Evolutionary conservation across 192 early-diverging fungal genomes (phyloP).

Genomic region (Coemansia sp.): DNA sequence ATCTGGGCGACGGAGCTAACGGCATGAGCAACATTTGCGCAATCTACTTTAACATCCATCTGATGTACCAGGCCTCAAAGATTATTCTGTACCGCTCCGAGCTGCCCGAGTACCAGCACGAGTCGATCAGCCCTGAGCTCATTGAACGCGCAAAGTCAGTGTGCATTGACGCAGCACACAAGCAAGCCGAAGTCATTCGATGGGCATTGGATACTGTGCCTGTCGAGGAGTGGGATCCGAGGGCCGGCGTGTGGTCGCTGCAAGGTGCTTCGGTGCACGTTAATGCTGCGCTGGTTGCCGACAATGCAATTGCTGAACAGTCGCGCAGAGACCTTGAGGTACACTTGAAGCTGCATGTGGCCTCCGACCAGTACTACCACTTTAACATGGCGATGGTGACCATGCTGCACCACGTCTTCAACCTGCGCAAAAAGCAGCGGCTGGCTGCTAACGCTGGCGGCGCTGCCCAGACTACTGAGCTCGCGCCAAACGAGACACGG

Average conservation of each 20-base stretch:
- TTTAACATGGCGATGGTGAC: slow-evolving; percentile 55
- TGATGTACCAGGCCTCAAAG: slow-evolving; percentile 50
- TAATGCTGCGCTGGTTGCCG: slow-evolving; percentile 37
- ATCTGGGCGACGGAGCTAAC: slow-evolving; percentile 10
- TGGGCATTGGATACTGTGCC: slow-evolving; percentile 48
- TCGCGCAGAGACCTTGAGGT: slow-evolving; percentile 49
- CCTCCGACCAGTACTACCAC: slow-evolving; percentile 52
- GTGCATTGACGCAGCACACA: slow-evolving; percentile 49
- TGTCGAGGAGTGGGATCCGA: slow-evolving; percentile 51
- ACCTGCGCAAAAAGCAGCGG: slow-evolving; percentile 47
- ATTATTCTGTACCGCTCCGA: slow-evolving; percentile 54
- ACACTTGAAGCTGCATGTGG: slow-evolving; percentile 48
- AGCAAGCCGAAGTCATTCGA: slow-evolving; percentile 45
- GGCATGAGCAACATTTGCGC: slow-evolving; percentile 25
- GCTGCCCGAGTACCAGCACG: slow-evolving; percentile 48
- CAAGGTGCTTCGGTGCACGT: slow-evolving; percentile 52
- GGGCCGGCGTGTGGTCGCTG: slow-evolving; percentile 49
- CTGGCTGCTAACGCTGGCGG: slow-evolving; percentile 2
- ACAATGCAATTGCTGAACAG: slow-evolving; percentile 37
- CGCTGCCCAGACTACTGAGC: neutral
- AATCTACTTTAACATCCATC: slow-evolving; percentile 39
- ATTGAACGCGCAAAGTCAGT: slow-evolving; percentile 43
- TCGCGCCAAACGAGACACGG: neutral
- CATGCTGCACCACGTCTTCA: slow-evolving; percentile 51
- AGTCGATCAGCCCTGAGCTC: slow-evolving; percentile 19